Conservation (phyloP, 2,329 filamentous ascomycete genomes). For the Periconia sp. region DNA sequence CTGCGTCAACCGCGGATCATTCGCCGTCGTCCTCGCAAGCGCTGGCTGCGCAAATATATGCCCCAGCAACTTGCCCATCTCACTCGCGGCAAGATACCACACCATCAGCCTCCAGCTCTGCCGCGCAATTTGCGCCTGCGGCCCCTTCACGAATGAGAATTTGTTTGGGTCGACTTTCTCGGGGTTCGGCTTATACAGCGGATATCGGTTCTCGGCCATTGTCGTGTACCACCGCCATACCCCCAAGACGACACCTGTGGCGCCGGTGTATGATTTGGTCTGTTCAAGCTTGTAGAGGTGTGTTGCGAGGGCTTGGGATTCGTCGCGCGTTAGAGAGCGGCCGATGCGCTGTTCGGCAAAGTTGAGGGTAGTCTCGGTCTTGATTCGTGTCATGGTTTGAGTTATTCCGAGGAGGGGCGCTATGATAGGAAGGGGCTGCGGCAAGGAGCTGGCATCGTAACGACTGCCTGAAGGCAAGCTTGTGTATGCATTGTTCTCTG, state of each 20-base stretch:
- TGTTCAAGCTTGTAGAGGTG: constrained; percentile 47
- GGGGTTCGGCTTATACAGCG: constrained; percentile 48
- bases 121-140: constrained; percentile 35
- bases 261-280: constrained; percentile 47
- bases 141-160: constrained; percentile 42
- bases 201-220: constrained; percentile 46
- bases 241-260: constrained; percentile 40
- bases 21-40: constrained; percentile 40
- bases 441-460: constrained; percentile 47
- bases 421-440: constrained; percentile 44
- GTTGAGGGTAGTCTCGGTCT: constrained; percentile 39
- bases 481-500: constrained; percentile 46
- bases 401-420: constrained; percentile 39
- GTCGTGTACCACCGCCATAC: constrained; percentile 43
- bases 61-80: constrained; percentile 43
- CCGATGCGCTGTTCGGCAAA: constrained; percentile 41
- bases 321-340: constrained; percentile 47
- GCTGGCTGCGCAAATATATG: constrained; percentile 39
- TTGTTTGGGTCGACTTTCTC: constrained; percentile 48
- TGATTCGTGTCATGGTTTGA: constrained; percentile 27
- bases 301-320: constrained; percentile 51
- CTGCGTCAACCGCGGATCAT: constrained; percentile 49
- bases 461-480: constrained; percentile 21
- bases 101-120: constrained; percentile 33
- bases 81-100: constrained; percentile 25